Evolutionary conservation across 495 filamentous ascomycete species (phyloP).

Genomic region (Astrocystis sublimbata): DNA sequence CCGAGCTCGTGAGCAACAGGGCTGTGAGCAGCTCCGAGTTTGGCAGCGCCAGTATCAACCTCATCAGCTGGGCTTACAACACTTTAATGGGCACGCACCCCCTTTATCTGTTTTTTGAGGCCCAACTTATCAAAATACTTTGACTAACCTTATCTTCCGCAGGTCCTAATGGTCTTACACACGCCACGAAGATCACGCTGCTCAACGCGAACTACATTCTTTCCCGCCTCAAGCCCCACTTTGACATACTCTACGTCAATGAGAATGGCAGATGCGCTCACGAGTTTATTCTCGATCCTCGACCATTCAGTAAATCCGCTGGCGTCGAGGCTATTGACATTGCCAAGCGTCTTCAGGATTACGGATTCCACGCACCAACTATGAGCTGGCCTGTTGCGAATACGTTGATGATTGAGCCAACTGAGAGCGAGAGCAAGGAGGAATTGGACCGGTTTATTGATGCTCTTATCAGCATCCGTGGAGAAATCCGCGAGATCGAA

Average conservation of each 20-base stretch:
- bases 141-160: slow-evolving; percentile 25
- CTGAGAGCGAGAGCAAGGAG: slow-evolving; percentile 89
- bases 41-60: slow-evolving; percentile 91
- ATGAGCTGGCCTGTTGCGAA: slow-evolving; percentile 98
- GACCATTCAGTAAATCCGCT: slow-evolving; percentile 79
- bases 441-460: slow-evolving; percentile 96
- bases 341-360: slow-evolving; percentile 96
- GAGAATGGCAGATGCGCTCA: slow-evolving; percentile 85
- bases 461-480: slow-evolving; percentile 83
- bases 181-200: slow-evolving; percentile 90
- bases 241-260: slow-evolving; percentile 91
- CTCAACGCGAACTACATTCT: slow-evolving; percentile 99
- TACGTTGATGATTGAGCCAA: slow-evolving; percentile 98
- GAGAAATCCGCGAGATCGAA: slow-evolving; percentile 85
- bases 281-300: slow-evolving; percentile 96
- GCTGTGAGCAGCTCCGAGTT: slow-evolving; percentile 86
- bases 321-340: slow-evolving; percentile 95
- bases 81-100: slow-evolving; percentile 79
- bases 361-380: slow-evolving; percentile 97
- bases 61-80: slow-evolving; percentile 97
- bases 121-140: not conserved
- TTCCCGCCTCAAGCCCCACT: slow-evolving; percentile 84
- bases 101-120: too few species aligned
- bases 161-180: slow-evolving; percentile 81
- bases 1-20: slow-evolving; percentile 27